Conservation (phyloP, 768 basidiomycete genomes). For the Rhodotorula diobovata region DNA sequence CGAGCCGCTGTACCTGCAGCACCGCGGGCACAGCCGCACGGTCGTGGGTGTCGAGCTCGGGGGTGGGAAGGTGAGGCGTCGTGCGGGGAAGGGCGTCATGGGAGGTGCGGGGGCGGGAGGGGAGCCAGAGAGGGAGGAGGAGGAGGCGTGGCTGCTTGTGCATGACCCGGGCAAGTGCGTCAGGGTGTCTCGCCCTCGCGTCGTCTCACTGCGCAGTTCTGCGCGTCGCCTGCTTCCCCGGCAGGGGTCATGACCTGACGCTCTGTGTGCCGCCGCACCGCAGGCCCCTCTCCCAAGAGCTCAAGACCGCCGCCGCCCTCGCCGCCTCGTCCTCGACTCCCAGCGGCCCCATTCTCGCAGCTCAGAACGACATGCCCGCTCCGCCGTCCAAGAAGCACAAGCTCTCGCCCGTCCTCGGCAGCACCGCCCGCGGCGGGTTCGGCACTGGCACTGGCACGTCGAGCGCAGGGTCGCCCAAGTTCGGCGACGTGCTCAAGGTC, state of each 20-base stretch:
- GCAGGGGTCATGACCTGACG: too few relatives aligned
- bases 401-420: neutral
- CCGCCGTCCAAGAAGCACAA: constrained; percentile 12
- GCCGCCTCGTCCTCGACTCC: neutral
- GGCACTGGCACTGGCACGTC: neutral
- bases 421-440: constrained; percentile 1
- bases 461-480: neutral
- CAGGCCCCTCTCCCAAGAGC: constrained; percentile 15
- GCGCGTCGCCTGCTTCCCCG: too few relatives aligned
- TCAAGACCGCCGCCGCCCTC: constrained; percentile 5
- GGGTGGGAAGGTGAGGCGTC: neutral
- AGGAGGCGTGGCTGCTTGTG: constrained; percentile 36
- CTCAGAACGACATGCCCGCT: neutral
- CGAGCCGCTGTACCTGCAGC: constrained; percentile 43
- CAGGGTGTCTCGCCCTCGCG: neutral
- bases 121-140: neutral
- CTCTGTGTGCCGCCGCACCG: neutral
- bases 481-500: constrained; percentile 26
- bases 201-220: neutral
- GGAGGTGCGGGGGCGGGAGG: neutral
- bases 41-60: constrained; percentile 39
- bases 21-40: constrained; percentile 40
- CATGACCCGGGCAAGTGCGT: constrained; percentile 41
- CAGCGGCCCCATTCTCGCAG: neutral
- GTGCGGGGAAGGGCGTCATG: neutral